Evolutionary conservation across 1,284 basidiomycete species (phyloP).

Genomic region (Fomitopsis pinicola): DNA sequence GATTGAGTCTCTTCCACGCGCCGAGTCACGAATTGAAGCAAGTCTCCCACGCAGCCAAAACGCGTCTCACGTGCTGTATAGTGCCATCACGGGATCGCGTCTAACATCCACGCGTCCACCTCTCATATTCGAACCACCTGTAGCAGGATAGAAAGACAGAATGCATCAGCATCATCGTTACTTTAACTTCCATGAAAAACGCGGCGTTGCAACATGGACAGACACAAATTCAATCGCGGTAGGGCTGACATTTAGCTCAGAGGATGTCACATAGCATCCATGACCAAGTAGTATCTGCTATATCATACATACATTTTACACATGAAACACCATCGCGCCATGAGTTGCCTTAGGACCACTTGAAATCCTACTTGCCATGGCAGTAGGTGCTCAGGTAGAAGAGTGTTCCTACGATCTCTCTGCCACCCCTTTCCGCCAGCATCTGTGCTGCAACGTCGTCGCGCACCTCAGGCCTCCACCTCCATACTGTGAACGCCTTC

Average conservation of each 20-base stretch:
- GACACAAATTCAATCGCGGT: too few relatives aligned
- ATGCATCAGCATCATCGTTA: too few relatives aligned
- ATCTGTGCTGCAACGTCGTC: conserved; percentile 23
- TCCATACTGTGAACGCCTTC: conserved; percentile 49
- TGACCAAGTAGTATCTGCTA: not conserved
- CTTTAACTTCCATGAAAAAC: too few relatives aligned
- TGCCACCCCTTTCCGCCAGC: conserved; percentile 35
- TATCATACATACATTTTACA: not conserved
- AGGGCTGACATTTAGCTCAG: too few relatives aligned
- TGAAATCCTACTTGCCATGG: not conserved
- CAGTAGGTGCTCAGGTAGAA: conserved; percentile 41
- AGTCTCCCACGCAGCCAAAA: conserved; percentile 5
- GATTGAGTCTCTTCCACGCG: conserved; percentile 4
- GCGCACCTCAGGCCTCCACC: conserved; percentile 31
- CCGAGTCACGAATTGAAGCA: conserved; percentile 14
- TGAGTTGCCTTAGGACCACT: too few relatives aligned
- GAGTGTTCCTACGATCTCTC: conserved; percentile 46
- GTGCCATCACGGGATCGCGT: not conserved
- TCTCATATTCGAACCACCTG: too few relatives aligned
- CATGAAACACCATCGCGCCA: not conserved
- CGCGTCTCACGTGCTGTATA: not conserved
- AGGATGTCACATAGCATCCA: not conserved
- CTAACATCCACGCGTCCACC: not conserved
- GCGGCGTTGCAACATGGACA: too few relatives aligned
- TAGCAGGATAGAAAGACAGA: not conserved